Conservation (phyloP, 352 stramenopile species). For the Globisporangium solare region DNA sequence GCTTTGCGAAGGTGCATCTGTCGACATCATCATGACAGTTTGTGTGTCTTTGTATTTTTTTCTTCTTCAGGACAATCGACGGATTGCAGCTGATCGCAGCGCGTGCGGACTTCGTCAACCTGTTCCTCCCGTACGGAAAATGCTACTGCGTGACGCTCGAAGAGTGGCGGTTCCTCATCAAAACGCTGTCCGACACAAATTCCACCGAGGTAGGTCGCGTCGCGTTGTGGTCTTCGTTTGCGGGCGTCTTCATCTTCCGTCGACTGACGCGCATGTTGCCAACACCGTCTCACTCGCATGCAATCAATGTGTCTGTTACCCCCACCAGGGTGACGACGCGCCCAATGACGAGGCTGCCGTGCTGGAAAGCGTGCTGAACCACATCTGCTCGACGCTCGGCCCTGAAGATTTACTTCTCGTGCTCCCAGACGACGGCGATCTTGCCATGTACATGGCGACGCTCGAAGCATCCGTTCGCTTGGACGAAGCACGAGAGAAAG, state of each 20-base stretch:
- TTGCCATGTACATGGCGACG: constrained; percentile 69
- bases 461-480: constrained; percentile 61
- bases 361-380: constrained; percentile 58
- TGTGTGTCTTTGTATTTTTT: not conserved
- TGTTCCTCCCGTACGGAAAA: constrained; percentile 75
- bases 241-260: not conserved
- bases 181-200: constrained; percentile 45
- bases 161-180: constrained; percentile 74
- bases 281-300: not conserved
- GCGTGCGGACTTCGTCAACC: constrained; percentile 38
- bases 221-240: not conserved
- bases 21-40: not conserved
- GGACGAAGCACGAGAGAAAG: constrained; percentile 33
- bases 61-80: constrained; percentile 31
- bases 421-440: constrained; percentile 70
- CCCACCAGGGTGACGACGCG: constrained; percentile 7
- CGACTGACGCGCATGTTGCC: not conserved
- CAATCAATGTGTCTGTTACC: constrained; percentile 5
- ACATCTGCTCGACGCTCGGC: constrained; percentile 66
- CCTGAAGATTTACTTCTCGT: constrained; percentile 75
- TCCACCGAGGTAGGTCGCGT: constrained; percentile 24
- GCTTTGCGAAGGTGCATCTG: not conserved
- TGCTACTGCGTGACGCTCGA: constrained; percentile 62
- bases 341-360: constrained; percentile 30
- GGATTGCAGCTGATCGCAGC: constrained; percentile 59